Conservation (phyloP, 306 rosid genomes). For the Ziziphus jujuba region DNA sequence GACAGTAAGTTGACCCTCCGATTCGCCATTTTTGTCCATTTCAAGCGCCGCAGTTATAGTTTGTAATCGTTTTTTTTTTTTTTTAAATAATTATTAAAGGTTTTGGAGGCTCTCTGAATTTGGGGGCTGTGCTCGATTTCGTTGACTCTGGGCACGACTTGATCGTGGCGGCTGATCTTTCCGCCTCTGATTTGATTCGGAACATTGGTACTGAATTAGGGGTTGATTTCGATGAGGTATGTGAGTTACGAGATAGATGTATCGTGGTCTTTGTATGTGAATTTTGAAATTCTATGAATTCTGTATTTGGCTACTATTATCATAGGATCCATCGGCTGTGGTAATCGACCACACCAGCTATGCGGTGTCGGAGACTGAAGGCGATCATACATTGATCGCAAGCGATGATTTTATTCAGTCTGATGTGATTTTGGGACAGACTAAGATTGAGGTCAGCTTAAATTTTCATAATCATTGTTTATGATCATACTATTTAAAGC, state of each 20-base stretch:
- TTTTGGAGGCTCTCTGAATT: conserved; percentile 71
- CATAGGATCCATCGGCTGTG: conserved; percentile 59
- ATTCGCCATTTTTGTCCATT: background rate
- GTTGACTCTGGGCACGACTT: conserved; percentile 88
- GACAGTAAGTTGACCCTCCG: conserved; percentile 49
- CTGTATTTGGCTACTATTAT: background rate
- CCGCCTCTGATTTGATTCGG: conserved; percentile 71
- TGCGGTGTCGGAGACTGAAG: conserved; percentile 67
- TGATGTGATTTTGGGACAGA: conserved; percentile 65
- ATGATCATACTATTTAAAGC: background rate
- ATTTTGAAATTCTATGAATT: background rate
- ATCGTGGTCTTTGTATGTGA: background rate
- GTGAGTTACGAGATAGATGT: background rate
- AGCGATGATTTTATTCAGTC: conserved; percentile 65
- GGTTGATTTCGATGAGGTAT: conserved; percentile 83
- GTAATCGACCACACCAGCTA: conserved; percentile 73
- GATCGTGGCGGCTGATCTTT: conserved; percentile 59
- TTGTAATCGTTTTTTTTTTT: background rate
- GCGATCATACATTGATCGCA: conserved; percentile 80
- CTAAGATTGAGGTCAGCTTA: conserved; percentile 58
- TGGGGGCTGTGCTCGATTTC: conserved; percentile 65
- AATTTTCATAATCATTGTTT: background rate
- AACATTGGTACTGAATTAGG: conserved; percentile 74
- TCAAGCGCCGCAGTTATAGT: background rate
- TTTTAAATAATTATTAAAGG: conserved; percentile 31